These are phyloP conservation scores for Hagleromyces aurorensis DNA, from an alignment of 805 yeast species.

Conservation along the genomic window DNA sequence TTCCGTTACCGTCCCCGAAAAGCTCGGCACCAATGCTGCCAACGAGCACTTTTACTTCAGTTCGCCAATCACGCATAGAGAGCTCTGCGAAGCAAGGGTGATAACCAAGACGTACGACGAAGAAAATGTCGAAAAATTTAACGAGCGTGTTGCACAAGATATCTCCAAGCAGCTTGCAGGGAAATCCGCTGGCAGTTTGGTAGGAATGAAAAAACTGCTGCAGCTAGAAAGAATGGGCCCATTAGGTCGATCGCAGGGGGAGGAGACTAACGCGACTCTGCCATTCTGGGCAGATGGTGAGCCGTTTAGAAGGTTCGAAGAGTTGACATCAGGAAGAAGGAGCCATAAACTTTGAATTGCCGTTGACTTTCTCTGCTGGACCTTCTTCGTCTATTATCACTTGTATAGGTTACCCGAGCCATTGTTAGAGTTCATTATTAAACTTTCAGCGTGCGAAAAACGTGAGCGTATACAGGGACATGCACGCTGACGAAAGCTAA, in stretches of 20 bases:
- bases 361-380: neutral
- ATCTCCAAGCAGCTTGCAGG: constrained; percentile 29
- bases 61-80: constrained; percentile 51
- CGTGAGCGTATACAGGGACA: too few species aligned
- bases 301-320: constrained; percentile 18
- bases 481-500: too few species aligned
- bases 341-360: constrained; percentile 12
- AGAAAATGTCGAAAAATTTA: constrained; percentile 39
- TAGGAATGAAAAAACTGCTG: constrained; percentile 36
- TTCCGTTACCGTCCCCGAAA: constrained; percentile 54
- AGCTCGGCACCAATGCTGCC: constrained; percentile 68
- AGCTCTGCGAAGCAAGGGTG: constrained; percentile 48
- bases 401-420: too few species aligned
- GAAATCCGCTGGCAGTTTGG: constrained; percentile 30
- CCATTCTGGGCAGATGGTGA: constrained; percentile 24
- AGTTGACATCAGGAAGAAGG: constrained; percentile 10
- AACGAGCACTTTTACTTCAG: constrained; percentile 67
- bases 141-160: constrained; percentile 36
- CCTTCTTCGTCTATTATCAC: too few species aligned
- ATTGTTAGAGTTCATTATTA: too few species aligned
- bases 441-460: too few species aligned
- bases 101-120: constrained; percentile 48
- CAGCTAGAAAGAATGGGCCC: too few species aligned
- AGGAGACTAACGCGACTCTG: constrained; percentile 17
- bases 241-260: too few species aligned